Conservation (phyloP, 352 stramenopile genomes). For the Phytophthora sp. region DNA sequence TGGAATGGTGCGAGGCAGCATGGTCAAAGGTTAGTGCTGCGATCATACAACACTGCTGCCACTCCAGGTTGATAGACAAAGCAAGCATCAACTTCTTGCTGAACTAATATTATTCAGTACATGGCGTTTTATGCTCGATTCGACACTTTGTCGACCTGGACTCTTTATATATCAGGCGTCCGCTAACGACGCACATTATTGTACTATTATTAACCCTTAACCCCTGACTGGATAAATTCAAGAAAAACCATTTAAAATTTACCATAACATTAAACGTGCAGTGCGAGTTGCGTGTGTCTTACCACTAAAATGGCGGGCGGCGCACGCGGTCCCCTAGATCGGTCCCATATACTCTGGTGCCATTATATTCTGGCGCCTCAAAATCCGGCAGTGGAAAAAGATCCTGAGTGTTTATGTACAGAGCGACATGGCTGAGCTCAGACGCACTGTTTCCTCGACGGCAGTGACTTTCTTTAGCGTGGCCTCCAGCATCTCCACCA, state of each 20-base stretch:
- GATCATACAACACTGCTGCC: no score
- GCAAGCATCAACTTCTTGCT: no score
- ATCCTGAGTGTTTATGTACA: constrained; percentile 42
- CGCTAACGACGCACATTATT: no score
- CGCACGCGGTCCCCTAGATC: neutral
- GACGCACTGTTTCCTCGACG: constrained; percentile 78
- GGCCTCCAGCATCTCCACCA: constrained; percentile 69
- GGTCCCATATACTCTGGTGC: constrained; percentile 21
- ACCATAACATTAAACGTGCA: constrained; percentile 26
- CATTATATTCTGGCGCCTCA: constrained; percentile 26
- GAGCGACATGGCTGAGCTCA: constrained; percentile 77
- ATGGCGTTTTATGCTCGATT: no score
- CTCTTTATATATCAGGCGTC: no score
- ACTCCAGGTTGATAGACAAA: no score
- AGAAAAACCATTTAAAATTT: constrained; percentile 6
- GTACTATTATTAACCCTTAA: no score
- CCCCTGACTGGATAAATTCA: no score
- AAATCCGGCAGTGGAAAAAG: neutral
- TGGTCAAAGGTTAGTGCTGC: no score
- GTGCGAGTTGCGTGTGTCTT: neutral
- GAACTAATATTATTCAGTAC: no score
- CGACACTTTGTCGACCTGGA: no score
- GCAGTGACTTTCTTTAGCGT: constrained; percentile 79
- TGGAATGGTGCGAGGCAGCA: no score
- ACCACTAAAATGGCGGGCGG: neutral